Base-by-base conservation (phyloP, 805 yeast genomes). In the Candida xiaguanensis region DNA sequence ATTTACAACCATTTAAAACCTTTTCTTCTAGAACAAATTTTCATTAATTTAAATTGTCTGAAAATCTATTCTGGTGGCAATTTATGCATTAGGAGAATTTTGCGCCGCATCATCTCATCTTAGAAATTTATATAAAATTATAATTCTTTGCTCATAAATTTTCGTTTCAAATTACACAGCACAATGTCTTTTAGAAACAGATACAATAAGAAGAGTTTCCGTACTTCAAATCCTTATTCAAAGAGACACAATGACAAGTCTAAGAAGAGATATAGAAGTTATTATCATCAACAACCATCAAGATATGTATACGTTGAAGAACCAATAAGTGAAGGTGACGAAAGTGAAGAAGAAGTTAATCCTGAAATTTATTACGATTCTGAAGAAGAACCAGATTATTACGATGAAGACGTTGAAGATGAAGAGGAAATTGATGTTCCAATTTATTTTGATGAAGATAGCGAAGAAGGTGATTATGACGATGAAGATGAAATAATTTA, bases 241-340 rank as follows among this genome's bases (percentile, higher is more conserved):
- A 25, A 19, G 4, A 27, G 12, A 7, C 26, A 31, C 4, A 22
- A 24, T 27, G 7, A 31, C 3, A 7, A 8, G 5, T 13, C 15
- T 16, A 15, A 39, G 22, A 50, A 51, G 39, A 52, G 50, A 28
- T 64, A 63, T 49, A 53, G 67, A 47, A 56, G 53, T 22, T 59
- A 64, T 46, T 58, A 51, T 44, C 59, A 63, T 40, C 68, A 64
- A 45, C 70, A 67, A 8, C 32, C 34, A 11, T 53, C 56, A 12
- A 50, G 55, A 24, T 52, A 50, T 30, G 71, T 64, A n/a, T 67
- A 52, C 42, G 67, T 68, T 24, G 74, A 68, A 55, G 74, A 68
- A 48, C 73, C 74, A 22, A 64, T 58, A 33, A 58, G 65, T 36
- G 69, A 63, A 26, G 54, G 45, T 25, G 51, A 44, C 11, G 49